Conservation (phyloP, 225 moss, liverwort and hornwort genomes). For the Climacium dendroides region DNA sequence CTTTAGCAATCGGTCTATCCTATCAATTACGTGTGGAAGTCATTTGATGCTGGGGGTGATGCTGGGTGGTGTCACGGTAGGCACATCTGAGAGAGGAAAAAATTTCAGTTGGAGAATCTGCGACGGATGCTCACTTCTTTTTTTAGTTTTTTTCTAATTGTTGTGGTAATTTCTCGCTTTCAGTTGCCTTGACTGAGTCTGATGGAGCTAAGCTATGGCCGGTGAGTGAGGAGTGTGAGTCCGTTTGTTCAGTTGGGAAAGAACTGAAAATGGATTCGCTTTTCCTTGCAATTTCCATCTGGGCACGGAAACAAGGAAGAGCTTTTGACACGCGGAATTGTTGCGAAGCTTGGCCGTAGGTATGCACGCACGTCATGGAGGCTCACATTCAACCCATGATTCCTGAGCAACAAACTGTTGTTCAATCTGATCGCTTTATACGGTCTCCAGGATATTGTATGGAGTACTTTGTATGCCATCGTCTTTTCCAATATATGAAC, state of each 20-base stretch:
- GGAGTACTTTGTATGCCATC: not conserved
- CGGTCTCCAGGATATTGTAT: no score
- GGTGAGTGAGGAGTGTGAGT: not conserved
- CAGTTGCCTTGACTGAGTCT: not conserved
- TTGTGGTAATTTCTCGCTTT: not conserved
- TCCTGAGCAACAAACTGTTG: not conserved
- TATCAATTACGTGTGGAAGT: not conserved
- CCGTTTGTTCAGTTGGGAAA: not conserved
- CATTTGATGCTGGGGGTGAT: not conserved
- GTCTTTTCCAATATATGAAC: no score
- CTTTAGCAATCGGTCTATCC: not conserved
- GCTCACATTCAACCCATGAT: not conserved
- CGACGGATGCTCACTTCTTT: not conserved
- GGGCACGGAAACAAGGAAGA: not conserved
- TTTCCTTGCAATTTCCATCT: not conserved
- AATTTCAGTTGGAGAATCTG: not conserved
- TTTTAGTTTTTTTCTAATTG: not conserved
- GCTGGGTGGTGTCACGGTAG: not conserved
- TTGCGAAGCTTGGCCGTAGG: no score
- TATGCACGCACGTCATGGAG: no score
- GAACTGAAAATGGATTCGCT: no score
- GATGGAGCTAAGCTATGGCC: no score
- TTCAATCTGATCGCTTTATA: not conserved
- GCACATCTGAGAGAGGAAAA: not conserved
- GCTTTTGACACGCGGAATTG: not conserved